A percentile compares a stretch with the other conserved stretches of the same genome.
These are phyloP conservation scores for Draba incana DNA, from an alignment of 345 rosid genomes.

Conservation along the genomic window DNA sequence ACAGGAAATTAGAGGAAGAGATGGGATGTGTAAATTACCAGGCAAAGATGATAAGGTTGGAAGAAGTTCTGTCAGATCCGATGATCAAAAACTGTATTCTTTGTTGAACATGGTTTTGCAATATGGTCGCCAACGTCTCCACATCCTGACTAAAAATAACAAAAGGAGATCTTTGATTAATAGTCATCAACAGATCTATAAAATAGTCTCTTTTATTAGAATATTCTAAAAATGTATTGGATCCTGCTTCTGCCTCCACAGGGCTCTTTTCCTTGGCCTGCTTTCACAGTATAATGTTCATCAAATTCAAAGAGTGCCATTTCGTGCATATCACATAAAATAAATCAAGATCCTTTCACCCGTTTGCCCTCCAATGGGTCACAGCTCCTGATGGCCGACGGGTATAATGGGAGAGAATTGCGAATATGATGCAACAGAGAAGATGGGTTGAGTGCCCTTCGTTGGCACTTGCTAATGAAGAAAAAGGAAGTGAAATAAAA, in stretches of 20 bases:
- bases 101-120: conserved; percentile 29
- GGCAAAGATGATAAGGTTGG: conserved; percentile 31
- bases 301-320: conserved; percentile 14
- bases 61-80: conserved; percentile 26
- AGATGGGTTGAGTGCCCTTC: conserved; percentile 8
- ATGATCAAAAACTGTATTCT: conserved; percentile 11
- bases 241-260: conserved; percentile 30
- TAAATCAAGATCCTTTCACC: not conserved
- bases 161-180: conserved; percentile 13
- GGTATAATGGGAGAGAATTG: not conserved
- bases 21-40: conserved; percentile 28
- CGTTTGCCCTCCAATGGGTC: not conserved
- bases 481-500: not conserved
- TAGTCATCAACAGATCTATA: conserved; percentile 36
- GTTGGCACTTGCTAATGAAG: not conserved
- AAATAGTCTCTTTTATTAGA: conserved; percentile 38
- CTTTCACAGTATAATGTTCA: conserved; percentile 21
- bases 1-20: conserved; percentile 15
- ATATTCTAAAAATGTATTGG: conserved; percentile 39
- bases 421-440: not conserved
- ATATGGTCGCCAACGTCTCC: conserved; percentile 29
- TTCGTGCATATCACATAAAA: not conserved
- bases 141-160: conserved; percentile 38
- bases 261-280: conserved; percentile 13
- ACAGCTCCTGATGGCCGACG: conserved; percentile 5